A percentile compares a stretch with the other conserved stretches of the same genome.
Conservation (phyloP, 2,329 filamentous ascomycete genomes). For the Fusarium sp. region DNA sequence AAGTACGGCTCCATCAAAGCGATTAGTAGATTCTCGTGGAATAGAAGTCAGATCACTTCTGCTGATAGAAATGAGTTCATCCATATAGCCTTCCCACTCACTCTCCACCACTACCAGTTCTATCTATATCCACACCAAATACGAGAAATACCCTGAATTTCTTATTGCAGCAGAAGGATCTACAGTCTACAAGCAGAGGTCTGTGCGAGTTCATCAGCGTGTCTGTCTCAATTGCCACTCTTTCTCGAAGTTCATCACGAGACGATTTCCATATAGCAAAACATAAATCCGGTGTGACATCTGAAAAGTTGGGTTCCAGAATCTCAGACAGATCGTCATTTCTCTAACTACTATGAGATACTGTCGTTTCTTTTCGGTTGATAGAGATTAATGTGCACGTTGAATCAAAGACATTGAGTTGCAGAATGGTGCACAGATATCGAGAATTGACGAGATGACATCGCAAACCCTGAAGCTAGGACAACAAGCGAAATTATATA, state of each 20-base stretch:
- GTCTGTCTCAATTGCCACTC: constrained; percentile 21
- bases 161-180: neutral
- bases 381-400: constrained; percentile 29
- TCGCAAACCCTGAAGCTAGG: neutral
- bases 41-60: neutral
- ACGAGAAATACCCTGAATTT: neutral
- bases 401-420: constrained; percentile 28
- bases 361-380: neutral
- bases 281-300: constrained; percentile 3
- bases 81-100: neutral
- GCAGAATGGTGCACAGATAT: constrained; percentile 17
- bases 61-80: neutral
- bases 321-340: constrained; percentile 8
- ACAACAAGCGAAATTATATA: neutral
- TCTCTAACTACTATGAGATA: neutral
- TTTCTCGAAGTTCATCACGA: neutral
- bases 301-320: neutral
- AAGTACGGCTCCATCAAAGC: no score
- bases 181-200: neutral
- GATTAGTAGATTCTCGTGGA: no score
- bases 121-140: neutral
- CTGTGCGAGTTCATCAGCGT: constrained; percentile 8
- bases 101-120: neutral
- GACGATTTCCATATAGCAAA: neutral
- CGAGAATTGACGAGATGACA: neutral